phyloP scores from a whole-genome alignment of 2,329 filamentous ascomycete genomes.

The Exophiala xenobiotica region DNA sequence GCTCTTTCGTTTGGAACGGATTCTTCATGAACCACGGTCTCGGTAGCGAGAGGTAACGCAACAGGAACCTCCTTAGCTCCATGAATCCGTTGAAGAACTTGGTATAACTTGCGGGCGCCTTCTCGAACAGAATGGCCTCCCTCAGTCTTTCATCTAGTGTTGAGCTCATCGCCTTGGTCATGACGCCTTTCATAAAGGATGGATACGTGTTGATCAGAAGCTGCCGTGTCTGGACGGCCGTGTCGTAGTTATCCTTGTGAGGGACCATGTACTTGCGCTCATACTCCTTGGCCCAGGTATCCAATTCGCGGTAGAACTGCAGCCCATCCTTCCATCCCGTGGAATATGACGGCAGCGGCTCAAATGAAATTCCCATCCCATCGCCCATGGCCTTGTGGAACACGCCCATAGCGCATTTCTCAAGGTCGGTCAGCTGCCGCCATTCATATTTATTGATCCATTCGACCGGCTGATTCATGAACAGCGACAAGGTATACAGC shows the following conservation, averaged over 20 bases:
- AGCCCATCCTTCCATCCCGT: slow-evolving; percentile 47
- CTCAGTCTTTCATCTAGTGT: slow-evolving; percentile 65
- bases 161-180: slow-evolving; percentile 53
- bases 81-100: slow-evolving; percentile 51
- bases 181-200: slow-evolving; percentile 46
- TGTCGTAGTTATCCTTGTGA: slow-evolving; percentile 30
- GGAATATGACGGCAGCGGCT: slow-evolving; percentile 38
- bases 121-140: slow-evolving; percentile 61
- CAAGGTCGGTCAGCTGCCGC: slow-evolving; percentile 65
- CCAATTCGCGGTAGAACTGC: slow-evolving; percentile 47
- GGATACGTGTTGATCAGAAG: slow-evolving; percentile 61
- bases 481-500: slow-evolving; percentile 65
- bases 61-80: slow-evolving; percentile 52
- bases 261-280: slow-evolving; percentile 57
- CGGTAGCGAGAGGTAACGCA: slow-evolving; percentile 62
- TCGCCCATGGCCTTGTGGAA: slow-evolving; percentile 69
- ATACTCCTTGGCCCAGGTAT: slow-evolving; percentile 51
- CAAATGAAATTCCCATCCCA: slow-evolving; percentile 61
- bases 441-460: slow-evolving; percentile 70
- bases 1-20: slow-evolving; percentile 46
- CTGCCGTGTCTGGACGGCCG: slow-evolving; percentile 58
- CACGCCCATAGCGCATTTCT: slow-evolving; percentile 60
- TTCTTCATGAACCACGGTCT: slow-evolving; percentile 43
- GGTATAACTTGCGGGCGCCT: slow-evolving; percentile 37
- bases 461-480: slow-evolving; percentile 63